These are phyloP conservation scores for Starmerella tilneyi DNA, from an alignment of 805 yeast species.

Conservation along the genomic window DNA sequence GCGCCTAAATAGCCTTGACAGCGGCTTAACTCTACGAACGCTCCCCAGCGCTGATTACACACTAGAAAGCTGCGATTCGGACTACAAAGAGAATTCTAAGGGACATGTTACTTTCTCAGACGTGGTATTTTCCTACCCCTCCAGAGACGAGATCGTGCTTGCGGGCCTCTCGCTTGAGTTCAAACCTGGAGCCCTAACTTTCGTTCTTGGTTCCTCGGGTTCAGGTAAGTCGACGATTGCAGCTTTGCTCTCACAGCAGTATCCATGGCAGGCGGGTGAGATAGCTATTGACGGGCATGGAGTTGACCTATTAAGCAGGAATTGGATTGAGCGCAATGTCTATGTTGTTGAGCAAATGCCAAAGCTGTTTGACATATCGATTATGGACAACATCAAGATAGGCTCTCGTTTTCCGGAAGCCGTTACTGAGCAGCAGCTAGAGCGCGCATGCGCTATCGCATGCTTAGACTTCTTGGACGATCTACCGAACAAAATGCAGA, in stretches of 20 bases:
- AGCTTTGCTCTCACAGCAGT: conserved; percentile 50
- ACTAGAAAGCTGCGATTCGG: background rate
- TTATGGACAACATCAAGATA: conserved; percentile 53
- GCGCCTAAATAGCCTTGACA: background rate
- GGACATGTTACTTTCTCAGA: conserved; percentile 18
- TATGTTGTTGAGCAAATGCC: conserved; percentile 68
- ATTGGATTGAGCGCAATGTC: conserved; percentile 52
- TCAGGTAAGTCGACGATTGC: conserved; percentile 85
- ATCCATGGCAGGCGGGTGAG: conserved; percentile 43
- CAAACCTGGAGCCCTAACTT: conserved; percentile 41
- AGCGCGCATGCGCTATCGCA: conserved; percentile 44
- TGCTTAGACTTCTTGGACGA: conserved; percentile 41
- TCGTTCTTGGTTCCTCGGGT: conserved; percentile 79
- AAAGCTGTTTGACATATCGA: conserved; percentile 51
- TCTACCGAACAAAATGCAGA: conserved; percentile 48
- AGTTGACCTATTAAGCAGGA: conserved; percentile 35
- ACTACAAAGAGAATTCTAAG: too few species aligned
- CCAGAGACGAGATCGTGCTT: conserved; percentile 44
- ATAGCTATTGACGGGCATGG: conserved; percentile 49
- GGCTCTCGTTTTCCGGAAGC: conserved; percentile 33
- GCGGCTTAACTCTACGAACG: background rate
- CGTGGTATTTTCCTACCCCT: conserved; percentile 48
- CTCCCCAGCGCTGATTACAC: background rate
- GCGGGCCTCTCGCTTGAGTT: conserved; percentile 40
- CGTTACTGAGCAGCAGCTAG: conserved; percentile 27